phyloP scores from a whole-genome alignment of 805 yeast species.

The Zygotorulaspora florentina region DNA sequence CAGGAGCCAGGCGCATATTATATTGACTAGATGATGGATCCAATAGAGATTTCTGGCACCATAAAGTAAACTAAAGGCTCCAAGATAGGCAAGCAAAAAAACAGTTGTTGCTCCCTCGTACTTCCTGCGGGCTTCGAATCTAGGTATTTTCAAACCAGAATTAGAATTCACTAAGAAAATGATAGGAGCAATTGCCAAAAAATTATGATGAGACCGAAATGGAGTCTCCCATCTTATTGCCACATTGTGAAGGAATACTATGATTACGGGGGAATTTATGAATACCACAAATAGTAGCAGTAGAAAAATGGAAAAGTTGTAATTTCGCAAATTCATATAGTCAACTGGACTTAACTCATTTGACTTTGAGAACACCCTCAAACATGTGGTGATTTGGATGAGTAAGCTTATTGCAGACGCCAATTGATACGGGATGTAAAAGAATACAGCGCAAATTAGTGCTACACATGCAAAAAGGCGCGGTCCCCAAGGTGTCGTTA shows the following conservation, averaged over 20 bases:
- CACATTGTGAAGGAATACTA: constrained; percentile 79
- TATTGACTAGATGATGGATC: constrained; percentile 72
- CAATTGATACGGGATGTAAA: constrained; percentile 78
- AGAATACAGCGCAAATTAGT: constrained; percentile 45
- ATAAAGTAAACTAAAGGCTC: constrained; percentile 59
- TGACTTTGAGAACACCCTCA: constrained; percentile 34
- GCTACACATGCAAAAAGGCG: constrained; percentile 33
- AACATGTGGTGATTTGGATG: constrained; percentile 53
- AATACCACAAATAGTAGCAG: constrained; percentile 77
- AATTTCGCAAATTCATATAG: constrained; percentile 45
- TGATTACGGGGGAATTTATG: constrained; percentile 67
- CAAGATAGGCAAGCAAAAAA: constrained; percentile 46
- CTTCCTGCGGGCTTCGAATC: constrained; percentile 15
- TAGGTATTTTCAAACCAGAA: constrained; percentile 47
- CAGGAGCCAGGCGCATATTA: constrained; percentile 45
- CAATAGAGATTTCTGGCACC: constrained; percentile 83
- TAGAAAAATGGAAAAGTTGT: constrained; percentile 57
- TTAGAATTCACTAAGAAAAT: constrained; percentile 55
- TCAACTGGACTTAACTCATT: constrained; percentile 6
- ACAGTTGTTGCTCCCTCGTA: constrained; percentile 35
- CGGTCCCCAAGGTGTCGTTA: background rate
- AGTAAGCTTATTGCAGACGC: constrained; percentile 59
- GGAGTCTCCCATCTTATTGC: constrained; percentile 78
- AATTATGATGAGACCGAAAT: constrained; percentile 80
- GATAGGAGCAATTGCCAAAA: constrained; percentile 72